These are phyloP conservation scores for Aphanomyces euteiches DNA, from an alignment of 352 stramenopile genomes.

Conservation along the genomic window DNA sequence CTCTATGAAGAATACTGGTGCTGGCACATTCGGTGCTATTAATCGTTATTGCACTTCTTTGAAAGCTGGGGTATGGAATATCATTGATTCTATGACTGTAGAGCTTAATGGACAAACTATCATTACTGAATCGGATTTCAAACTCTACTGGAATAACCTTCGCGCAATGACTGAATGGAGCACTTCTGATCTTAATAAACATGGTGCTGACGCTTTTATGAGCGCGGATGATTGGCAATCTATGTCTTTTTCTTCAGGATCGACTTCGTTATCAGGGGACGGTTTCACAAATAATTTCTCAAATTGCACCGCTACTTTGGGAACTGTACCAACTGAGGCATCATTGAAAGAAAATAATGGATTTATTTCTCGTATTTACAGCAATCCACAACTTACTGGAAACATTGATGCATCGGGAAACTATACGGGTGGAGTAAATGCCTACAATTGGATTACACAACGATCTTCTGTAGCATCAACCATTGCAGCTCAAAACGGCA, in stretches of 20 bases:
- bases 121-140: conserved; percentile 33
- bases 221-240: conserved; percentile 32
- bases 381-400: conserved; percentile 27
- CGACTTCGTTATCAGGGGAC: conserved; percentile 24
- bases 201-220: conserved; percentile 37
- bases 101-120: conserved; percentile 37
- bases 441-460: conserved; percentile 2
- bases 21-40: conserved; percentile 2
- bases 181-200: conserved; percentile 33
- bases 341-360: not conserved
- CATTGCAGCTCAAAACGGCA: conserved; percentile 12
- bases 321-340: no score
- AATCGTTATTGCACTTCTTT: conserved; percentile 34
- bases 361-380: not conserved
- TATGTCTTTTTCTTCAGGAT: conserved; percentile 3
- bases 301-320: conserved; percentile 10
- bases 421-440: not conserved
- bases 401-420: not conserved
- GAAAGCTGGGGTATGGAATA: conserved; percentile 37
- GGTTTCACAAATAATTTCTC: conserved; percentile 32
- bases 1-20: conserved; percentile 28
- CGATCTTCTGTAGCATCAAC: not conserved
- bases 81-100: conserved; percentile 34
- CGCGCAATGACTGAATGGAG: conserved; percentile 34
- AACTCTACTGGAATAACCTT: conserved; percentile 35